Base-by-base conservation (phyloP, 2,329 filamentous ascomycete species). In the Pseudogymnoascus sp. region DNA sequence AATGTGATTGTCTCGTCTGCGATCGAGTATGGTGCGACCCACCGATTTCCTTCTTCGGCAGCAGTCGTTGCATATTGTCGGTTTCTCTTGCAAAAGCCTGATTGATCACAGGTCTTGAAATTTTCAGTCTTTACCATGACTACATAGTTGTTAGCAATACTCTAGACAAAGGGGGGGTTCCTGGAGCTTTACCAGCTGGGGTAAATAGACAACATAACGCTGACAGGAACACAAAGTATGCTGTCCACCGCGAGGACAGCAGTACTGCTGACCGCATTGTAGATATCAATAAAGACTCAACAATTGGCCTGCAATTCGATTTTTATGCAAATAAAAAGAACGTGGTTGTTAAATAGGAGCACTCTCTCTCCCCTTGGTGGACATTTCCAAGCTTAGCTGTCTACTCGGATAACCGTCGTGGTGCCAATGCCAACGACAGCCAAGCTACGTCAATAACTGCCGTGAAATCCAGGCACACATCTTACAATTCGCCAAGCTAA, bases 11-110 rank as follows among this genome's bases (percentile, higher is more conserved):
- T 89, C 31, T 88, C 83, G 61, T 89, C 78, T 44, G 87, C 81
- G 67, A 99, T 82, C 67, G 82, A 81, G 78, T 97, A 99, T 0
- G 93, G 93, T 6, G 91, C 87, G 68, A 81, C 80, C 89, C 91
- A 97, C 18, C 18, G 59, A 28, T 82, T 80, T 65, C 85, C 86
- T 63, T 85, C 78, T 44, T 84, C 78, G 53, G 84, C 77, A 66
- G 87, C 91, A 67, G 84, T 80, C 76, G 97, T 93, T 73, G 95
- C 95, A 74, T 90, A 93, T 40, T 85, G 89, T 74, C 95, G 87
- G 78, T 97, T 97, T 68, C 95, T 90, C 75, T 92, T 95, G 79
- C 95, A 99, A 80, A 99, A 99, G 71, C 95, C 95, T 4, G 93
- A 95, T 75, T 99, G 93, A 69, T 89, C 80, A 79, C 95, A 99